Evolutionary conservation across 2,329 filamentous ascomycete genomes (phyloP).

Genomic region (Cercospora canescens): DNA sequence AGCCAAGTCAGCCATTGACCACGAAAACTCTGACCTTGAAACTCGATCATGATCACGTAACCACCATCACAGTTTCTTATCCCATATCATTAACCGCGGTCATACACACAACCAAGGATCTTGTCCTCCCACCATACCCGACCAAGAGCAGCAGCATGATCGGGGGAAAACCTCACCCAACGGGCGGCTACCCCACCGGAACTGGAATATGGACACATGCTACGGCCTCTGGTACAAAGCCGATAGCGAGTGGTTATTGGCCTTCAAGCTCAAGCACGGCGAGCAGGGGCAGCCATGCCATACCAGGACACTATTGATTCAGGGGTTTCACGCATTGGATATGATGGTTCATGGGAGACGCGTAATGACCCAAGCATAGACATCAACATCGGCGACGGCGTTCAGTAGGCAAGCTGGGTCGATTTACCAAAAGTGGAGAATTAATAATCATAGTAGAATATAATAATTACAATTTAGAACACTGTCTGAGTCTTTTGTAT

Average conservation of each 20-base stretch:
- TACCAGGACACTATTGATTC: not conserved
- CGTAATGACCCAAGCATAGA: not conserved
- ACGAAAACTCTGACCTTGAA: slow-evolving; percentile 13
- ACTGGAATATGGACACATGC: not conserved
- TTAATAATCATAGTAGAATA: not conserved
- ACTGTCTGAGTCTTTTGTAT: too few relatives aligned
- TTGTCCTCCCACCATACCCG: not conserved
- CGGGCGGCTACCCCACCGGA: not conserved
- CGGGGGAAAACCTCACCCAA: not conserved
- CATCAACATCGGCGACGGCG: not conserved
- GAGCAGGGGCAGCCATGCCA: not conserved
- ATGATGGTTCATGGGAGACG: not conserved
- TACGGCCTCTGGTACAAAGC: not conserved
- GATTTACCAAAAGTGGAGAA: not conserved
- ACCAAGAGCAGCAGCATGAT: not conserved
- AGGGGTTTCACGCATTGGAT: not conserved
- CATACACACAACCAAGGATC: not conserved
- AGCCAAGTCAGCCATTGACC: not conserved
- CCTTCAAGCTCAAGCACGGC: not conserved
- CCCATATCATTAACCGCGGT: not conserved
- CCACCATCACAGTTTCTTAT: slow-evolving; percentile 13
- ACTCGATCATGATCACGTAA: slow-evolving; percentile 10
- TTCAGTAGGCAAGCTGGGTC: not conserved
- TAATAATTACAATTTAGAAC: not conserved
- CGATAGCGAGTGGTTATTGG: not conserved